phyloP scores from a whole-genome alignment of 345 rosid species.

The Dipteronia sinensis region DNA sequence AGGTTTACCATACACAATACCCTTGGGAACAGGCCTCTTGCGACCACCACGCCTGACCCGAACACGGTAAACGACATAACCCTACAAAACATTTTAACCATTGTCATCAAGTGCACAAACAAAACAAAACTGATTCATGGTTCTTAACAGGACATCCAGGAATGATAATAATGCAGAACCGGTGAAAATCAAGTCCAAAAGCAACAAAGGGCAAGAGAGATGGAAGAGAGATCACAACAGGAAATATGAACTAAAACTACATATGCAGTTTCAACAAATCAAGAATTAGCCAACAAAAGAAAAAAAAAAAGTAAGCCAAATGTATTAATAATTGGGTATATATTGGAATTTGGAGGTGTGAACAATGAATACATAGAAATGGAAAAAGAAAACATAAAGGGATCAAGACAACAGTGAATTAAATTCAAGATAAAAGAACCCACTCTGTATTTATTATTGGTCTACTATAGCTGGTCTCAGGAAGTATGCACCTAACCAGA shows the following conservation, averaged over 20 bases:
- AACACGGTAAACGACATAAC: constrained; percentile 81
- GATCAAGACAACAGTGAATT: constrained; percentile 37
- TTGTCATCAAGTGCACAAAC: too few species aligned
- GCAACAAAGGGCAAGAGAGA: not conserved
- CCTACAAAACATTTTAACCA: constrained; percentile 39
- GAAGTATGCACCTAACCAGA: constrained; percentile 52
- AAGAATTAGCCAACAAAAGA: not conserved
- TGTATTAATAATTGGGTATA: not conserved
- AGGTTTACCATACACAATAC: constrained; percentile 87
- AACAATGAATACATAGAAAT: too few species aligned
- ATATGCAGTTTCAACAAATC: too few species aligned
- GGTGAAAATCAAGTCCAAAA: not conserved
- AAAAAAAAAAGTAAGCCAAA: not conserved
- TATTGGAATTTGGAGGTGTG: too few species aligned
- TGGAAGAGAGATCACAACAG: too few species aligned
- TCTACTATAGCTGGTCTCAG: constrained; percentile 36
- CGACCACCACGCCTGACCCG: constrained; percentile 96
- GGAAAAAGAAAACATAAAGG: too few species aligned
- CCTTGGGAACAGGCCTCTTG: constrained; percentile 98
- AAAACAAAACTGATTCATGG: too few species aligned
- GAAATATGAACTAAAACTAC: not conserved
- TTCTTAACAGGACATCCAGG: not conserved
- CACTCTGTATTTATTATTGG: constrained; percentile 22
- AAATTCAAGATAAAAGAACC: constrained; percentile 3
- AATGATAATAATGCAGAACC: not conserved